Base-by-base conservation (phyloP, 139 green algal species). In the Axilococcus clingmanii region DNA sequence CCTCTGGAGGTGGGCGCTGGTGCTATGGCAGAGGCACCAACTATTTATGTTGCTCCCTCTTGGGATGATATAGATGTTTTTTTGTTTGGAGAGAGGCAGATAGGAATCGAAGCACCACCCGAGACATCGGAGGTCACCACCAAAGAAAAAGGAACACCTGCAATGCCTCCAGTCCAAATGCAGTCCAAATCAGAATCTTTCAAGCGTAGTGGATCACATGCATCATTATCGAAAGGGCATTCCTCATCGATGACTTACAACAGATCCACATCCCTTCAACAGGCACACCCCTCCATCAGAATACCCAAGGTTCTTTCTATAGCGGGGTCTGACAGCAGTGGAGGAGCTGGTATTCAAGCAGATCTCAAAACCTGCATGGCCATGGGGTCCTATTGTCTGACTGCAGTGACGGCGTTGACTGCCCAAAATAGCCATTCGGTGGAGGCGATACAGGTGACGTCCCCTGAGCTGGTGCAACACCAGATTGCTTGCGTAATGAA, bases 381-480 rank as follows among this genome's bases (percentile, higher is more conserved):
- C 0, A 36, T 61, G 14, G 88, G 91, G 1, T 78, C 74, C 16
- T 96, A 82, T 63, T 79, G 61, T 11, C 70, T 71, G 14, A 85
- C 69, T 1, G 89, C 78, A 7, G 23, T 98, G 20, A 94, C 89
- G 5, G 88, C 91, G 0, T 55, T 97, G 5, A 98, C 91, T 0
- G 85, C 82, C 5, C 90, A 97, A 62, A 95, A 96, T 80, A 94
- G 82, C 27, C 48, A 66, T 4, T 91, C 88, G 23, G 91, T 98
- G 32, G 49, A 72, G 5, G 76, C 47, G 23, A 73, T 96, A 33
- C 72, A 90, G 46, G 30, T 59, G 2, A 22, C 74, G 4, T 74
- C 82, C 12, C n/a, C 59, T 0, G 67, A 69, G 0, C 75, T 88
- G 22, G 40, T 98, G n/a, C 24, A 28, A 8, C 16, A 55, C 38